A percentile compares a stretch with the other conserved stretches of the same genome.
phyloP scores from a whole-genome alignment of 805 yeast genomes.

The Kazachstania kunashirensis region DNA sequence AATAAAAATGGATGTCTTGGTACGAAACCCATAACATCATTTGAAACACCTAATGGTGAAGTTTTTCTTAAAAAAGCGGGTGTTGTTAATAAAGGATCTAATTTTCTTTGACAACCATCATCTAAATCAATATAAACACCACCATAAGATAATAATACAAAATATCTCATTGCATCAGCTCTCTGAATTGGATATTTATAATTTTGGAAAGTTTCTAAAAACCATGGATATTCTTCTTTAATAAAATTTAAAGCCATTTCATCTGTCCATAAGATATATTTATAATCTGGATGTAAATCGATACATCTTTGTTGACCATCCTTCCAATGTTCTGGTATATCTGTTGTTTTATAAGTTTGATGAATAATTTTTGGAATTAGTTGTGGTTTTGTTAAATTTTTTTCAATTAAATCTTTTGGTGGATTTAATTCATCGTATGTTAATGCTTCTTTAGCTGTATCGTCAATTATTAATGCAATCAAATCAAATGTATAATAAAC shows the following conservation, averaged over 20 bases:
- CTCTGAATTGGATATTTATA: slow-evolving; percentile 77
- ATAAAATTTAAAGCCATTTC: slow-evolving; percentile 71
- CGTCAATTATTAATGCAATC: slow-evolving; percentile 60
- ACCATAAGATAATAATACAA: slow-evolving; percentile 71
- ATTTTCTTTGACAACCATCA: slow-evolving; percentile 66
- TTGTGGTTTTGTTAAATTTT: slow-evolving; percentile 35
- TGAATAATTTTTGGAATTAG: slow-evolving; percentile 86
- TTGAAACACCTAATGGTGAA: slow-evolving; percentile 79
- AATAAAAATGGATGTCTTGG: slow-evolving; percentile 79
- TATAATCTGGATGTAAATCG: slow-evolving; percentile 74
- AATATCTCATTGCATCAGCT: slow-evolving; percentile 85
- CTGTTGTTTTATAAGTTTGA: slow-evolving; percentile 75
- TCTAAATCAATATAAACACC: slow-evolving; percentile 85
- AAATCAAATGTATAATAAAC: slow-evolving; percentile 58
- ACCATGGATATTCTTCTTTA: slow-evolving; percentile 77
- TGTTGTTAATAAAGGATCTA: slow-evolving; percentile 69
- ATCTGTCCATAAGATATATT: slow-evolving; percentile 85
- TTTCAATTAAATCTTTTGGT: slow-evolving; percentile 33
- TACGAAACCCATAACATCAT: slow-evolving; percentile 84
- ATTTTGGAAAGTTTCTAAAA: slow-evolving; percentile 61
- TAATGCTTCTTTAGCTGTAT: slow-evolving; percentile 52
- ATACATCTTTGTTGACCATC: slow-evolving; percentile 66
- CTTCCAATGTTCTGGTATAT: slow-evolving; percentile 73
- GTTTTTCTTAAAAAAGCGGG: slow-evolving; percentile 84
- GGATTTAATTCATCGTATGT: slow-evolving; percentile 52